Evolutionary conservation across 257 asterid species (phyloP).

Genomic region (Buddleja alternifolia): DNA sequence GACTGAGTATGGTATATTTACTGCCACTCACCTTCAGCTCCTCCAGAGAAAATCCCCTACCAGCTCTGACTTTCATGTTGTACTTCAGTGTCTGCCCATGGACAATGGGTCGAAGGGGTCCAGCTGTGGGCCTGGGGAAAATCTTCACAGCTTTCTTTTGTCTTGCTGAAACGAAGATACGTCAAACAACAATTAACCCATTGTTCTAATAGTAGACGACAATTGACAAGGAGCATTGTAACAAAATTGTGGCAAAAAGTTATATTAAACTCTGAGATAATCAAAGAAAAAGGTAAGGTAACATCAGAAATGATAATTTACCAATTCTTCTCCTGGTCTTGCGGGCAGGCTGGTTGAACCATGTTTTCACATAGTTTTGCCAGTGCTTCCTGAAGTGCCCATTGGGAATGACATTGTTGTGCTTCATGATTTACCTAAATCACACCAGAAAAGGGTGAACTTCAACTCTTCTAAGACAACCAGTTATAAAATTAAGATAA

Average conservation of each 20-base stretch:
- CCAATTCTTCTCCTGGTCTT: slow-evolving; percentile 74
- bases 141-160: slow-evolving; percentile 79
- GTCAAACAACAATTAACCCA: background rate
- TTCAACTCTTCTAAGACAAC: background rate
- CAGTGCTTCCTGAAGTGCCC: slow-evolving; percentile 79
- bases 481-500: background rate
- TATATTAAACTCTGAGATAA: background rate
- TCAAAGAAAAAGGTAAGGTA: background rate
- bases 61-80: slow-evolving; percentile 87
- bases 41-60: slow-evolving; percentile 80
- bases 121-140: slow-evolving; percentile 86
- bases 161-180: slow-evolving; percentile 50
- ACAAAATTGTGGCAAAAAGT: background rate
- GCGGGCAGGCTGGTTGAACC: slow-evolving; percentile 82
- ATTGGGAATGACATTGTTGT: slow-evolving; percentile 68
- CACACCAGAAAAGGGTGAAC: background rate
- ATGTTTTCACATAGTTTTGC: slow-evolving; percentile 72
- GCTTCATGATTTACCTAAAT: slow-evolving; percentile 64
- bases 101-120: slow-evolving; percentile 77
- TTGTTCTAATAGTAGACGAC: background rate
- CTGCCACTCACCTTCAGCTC: slow-evolving; percentile 65
- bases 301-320: slow-evolving; percentile 1
- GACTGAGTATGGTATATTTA: background rate
- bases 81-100: slow-evolving; percentile 81
- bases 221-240: background rate